Evolutionary conservation across 305 asterid species (phyloP).

Genomic region (Solanum chacoense): DNA sequence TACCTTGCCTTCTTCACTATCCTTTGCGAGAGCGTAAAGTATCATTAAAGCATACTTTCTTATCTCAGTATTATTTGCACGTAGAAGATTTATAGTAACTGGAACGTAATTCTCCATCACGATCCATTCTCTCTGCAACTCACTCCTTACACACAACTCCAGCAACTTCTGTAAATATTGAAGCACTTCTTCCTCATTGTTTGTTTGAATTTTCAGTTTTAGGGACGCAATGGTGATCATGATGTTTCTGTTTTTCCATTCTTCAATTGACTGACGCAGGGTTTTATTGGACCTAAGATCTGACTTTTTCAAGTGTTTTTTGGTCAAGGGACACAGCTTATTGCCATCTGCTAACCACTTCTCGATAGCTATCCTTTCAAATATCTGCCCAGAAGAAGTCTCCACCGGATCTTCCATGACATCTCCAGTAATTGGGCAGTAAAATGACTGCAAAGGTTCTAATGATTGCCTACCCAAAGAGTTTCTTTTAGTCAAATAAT

Average conservation of each 20-base stretch:
- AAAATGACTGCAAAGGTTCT: slow-evolving; percentile 41
- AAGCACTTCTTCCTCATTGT: slow-evolving; percentile 20
- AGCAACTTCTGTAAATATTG: slow-evolving; percentile 13
- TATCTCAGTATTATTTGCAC: slow-evolving; percentile 12
- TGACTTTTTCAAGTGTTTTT: slow-evolving; percentile 14
- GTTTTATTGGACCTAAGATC: slow-evolving; percentile 30
- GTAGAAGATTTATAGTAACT: slow-evolving; percentile 18
- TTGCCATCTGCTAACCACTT: slow-evolving; percentile 31
- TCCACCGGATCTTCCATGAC: slow-evolving; percentile 44
- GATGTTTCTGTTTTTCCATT: slow-evolving; percentile 38
- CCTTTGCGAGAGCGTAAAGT: slow-evolving; percentile 33
- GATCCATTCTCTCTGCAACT: slow-evolving; percentile 41
- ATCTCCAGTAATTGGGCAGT: slow-evolving; percentile 34
- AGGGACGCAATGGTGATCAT: slow-evolving; percentile 36
- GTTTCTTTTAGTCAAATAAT: slow-evolving; percentile 27
- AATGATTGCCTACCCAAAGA: slow-evolving; percentile 28
- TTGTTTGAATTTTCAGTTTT: slow-evolving; percentile 25
- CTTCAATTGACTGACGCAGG: slow-evolving; percentile 38
- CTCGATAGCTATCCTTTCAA: slow-evolving; percentile 34
- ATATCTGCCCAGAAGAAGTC: slow-evolving; percentile 30
- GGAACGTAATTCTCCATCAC: slow-evolving; percentile 43
- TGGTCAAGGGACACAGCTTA: slow-evolving; percentile 32
- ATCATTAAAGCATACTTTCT: slow-evolving; percentile 25
- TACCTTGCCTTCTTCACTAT: slow-evolving; percentile 35
- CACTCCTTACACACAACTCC: slow-evolving; percentile 16